Percentiles rank a stretch among this genome's conserved stretches.
phyloP scores from a whole-genome alignment of 345 rosid genomes.

The Firmiana major region DNA sequence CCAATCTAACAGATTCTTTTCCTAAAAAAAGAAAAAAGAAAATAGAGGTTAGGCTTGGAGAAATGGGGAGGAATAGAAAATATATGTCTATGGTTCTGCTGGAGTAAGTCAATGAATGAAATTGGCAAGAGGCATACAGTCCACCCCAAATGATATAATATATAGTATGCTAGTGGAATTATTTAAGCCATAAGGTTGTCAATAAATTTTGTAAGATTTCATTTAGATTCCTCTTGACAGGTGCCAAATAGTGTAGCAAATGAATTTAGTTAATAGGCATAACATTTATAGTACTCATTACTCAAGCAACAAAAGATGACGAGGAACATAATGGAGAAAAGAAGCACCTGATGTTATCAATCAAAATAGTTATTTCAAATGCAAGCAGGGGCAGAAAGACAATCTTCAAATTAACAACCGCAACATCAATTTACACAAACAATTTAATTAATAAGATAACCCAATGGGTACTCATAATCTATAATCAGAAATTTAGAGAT shows the following conservation, averaged over 20 bases:
- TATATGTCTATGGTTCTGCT: too few relatives aligned
- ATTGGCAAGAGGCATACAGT: too few relatives aligned
- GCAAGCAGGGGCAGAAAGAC: constrained; percentile 77
- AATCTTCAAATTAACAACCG: constrained; percentile 77
- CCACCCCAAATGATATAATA: too few relatives aligned
- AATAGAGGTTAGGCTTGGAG: not conserved
- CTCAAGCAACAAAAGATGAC: not conserved
- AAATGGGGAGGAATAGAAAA: not conserved
- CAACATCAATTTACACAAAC: constrained; percentile 29
- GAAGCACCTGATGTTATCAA: constrained; percentile 84
- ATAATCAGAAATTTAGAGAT: not conserved
- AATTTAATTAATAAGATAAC: constrained; percentile 13
- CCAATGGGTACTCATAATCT: not conserved
- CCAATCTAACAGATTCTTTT: not conserved
- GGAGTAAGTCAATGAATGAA: too few relatives aligned
- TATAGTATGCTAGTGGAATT: not conserved
- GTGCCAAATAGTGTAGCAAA: not conserved
- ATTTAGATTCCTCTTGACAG: constrained; percentile 1
- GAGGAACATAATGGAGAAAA: not conserved
- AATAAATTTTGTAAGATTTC: not conserved
- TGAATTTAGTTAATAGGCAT: not conserved
- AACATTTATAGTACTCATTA: not conserved
- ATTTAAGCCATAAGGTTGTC: not conserved
- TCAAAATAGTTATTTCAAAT: constrained; percentile 62
- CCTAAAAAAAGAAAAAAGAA: too few relatives aligned